Evolutionary conservation across 345 rosid genomes (phyloP), one percentile per base, ranked within the genome.

Genomic region (Streptanthus diversifolius): DNA sequence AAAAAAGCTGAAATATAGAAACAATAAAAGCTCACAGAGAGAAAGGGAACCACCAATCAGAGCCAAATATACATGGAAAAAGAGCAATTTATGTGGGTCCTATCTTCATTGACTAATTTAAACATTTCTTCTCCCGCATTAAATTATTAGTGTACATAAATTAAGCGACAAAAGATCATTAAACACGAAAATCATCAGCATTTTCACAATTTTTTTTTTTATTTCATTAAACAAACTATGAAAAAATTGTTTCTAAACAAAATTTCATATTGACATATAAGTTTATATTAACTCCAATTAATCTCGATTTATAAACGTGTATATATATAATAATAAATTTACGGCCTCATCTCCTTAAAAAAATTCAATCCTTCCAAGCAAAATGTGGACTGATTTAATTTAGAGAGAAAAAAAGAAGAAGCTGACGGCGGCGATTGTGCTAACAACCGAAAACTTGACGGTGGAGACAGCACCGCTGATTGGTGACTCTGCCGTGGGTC

Each of bases 201-300:
- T 48, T 71, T 53, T n/a, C 41, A 44, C 5, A 36, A 72, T 54
- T 15, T 22, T 32, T 17, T 54, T 15, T 22, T 32, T 17, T 17
- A 5, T 21, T 67, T 51, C 33, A 49, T 49, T 21, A 58, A 59
- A 39, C 53, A 60, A 66, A 29, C 49, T 40, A 74, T 61, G 72
- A 75, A 55, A 33, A 4, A 36, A 7, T 58, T 62, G 63, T 69
- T 40, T 53, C 63, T 44, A 69, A 69, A 60, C 58, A 62, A 69
- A 58, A 39, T 67, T 62, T 11, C 68, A 68, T 18, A 21, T 15
- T 7, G 45, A 49, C n/a, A 32, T 21, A 33, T 27, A 2, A 15
- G 70, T 68, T 63, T 69, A 76, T 10, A 43, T 41, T 36, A 52
- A 62, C 49, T 61, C 80, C 80, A 76, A 14, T 76, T 55, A 70